Conservation (phyloP, 345 rosid genomes). For the Durio zibethinus region DNA sequence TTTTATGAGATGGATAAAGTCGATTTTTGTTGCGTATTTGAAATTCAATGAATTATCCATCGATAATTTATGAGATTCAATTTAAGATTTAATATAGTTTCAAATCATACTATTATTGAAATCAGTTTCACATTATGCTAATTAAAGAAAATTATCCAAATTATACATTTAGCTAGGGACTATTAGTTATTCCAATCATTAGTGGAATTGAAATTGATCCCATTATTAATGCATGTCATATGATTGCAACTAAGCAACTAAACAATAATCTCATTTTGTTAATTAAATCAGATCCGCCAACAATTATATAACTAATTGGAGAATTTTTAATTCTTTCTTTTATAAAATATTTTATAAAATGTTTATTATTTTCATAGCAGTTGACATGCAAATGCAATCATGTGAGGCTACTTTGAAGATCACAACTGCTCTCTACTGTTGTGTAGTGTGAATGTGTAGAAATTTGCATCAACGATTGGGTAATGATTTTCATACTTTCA, state of each 20-base stretch:
- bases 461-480: neutral
- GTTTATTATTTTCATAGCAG: neutral
- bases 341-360: neutral
- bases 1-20: too few relatives aligned
- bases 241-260: neutral
- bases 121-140: neutral
- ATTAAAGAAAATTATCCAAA: neutral
- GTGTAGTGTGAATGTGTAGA: conserved; percentile 1
- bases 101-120: too few relatives aligned
- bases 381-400: neutral
- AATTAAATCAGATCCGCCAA: neutral
- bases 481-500: neutral
- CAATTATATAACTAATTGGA: neutral
- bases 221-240: neutral
- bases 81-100: too few relatives aligned
- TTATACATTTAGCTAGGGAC: neutral
- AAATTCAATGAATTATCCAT: too few relatives aligned
- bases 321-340: neutral
- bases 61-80: too few relatives aligned
- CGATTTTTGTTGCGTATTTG: too few relatives aligned
- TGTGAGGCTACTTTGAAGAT: too few relatives aligned
- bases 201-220: neutral
- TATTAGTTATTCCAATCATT: neutral
- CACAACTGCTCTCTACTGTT: neutral
- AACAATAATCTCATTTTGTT: too few relatives aligned